Conservation (phyloP, 805 yeast species). For the Myxozyma mucilagina region DNA sequence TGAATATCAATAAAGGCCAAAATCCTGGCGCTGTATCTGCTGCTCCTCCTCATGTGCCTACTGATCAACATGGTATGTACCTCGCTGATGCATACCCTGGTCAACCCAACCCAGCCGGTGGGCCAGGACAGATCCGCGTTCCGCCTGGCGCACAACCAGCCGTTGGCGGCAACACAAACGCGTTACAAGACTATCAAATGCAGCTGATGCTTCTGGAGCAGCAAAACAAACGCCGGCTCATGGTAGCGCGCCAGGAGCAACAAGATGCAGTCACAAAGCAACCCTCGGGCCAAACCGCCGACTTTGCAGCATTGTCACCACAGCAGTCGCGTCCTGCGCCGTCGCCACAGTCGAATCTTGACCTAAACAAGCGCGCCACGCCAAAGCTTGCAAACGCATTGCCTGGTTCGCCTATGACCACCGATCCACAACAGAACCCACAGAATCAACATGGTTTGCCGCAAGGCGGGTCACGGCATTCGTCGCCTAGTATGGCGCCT, state of each 20-base stretch:
- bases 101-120: constrained; percentile 40
- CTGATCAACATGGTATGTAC: constrained; percentile 28
- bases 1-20: constrained; percentile 22
- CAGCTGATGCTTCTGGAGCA: constrained; percentile 73
- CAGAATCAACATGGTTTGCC: constrained; percentile 10
- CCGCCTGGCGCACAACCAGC: constrained; percentile 22
- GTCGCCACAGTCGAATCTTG: constrained; percentile 29
- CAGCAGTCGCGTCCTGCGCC: constrained; percentile 22
- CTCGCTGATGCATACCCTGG: constrained; percentile 28
- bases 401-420: constrained; percentile 35
- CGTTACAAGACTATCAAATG: constrained; percentile 79
- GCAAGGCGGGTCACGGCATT: constrained; percentile 29
- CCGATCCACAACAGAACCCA: constrained; percentile 22
- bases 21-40: constrained; percentile 10
- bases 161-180: constrained; percentile 41
- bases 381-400: constrained; percentile 36
- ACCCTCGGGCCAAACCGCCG: constrained; percentile 32
- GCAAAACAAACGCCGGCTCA: constrained; percentile 67
- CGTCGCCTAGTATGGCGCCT: constrained; percentile 37
- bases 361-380: constrained; percentile 35
- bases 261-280: constrained; percentile 34
- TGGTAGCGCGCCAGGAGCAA: constrained; percentile 44
- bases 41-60: constrained; percentile 14
- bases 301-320: constrained; percentile 32
- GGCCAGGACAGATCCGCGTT: constrained; percentile 22